phyloP scores from a whole-genome alignment of 2,329 filamentous ascomycete species.

The Falciphora oryzae region DNA sequence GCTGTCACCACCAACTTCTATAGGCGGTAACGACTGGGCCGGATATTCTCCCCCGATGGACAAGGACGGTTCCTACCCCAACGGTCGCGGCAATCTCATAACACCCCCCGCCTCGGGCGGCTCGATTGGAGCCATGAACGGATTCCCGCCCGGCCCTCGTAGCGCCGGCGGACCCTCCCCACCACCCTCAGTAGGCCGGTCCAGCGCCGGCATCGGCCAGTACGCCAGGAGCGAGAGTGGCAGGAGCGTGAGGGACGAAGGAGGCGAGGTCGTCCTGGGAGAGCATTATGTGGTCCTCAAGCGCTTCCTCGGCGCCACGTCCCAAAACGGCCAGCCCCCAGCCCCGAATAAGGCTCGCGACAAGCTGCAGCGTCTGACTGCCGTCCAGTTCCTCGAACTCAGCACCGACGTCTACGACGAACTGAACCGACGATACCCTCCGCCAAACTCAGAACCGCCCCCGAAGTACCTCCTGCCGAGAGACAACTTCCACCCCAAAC shows the following conservation, averaged over 20 bases:
- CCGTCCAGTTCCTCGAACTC: slow-evolving; percentile 93
- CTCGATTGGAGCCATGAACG: slow-evolving; percentile 55
- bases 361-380: slow-evolving; percentile 83
- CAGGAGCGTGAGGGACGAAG: slow-evolving; percentile 54
- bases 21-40: slow-evolving; percentile 80
- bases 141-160: slow-evolving; percentile 50
- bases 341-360: slow-evolving; percentile 87
- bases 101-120: slow-evolving; percentile 66
- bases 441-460: slow-evolving; percentile 39
- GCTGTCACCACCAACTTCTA: slow-evolving; percentile 76
- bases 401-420: slow-evolving; percentile 98
- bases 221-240: slow-evolving; percentile 64
- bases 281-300: slow-evolving; percentile 81
- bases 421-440: slow-evolving; percentile 65
- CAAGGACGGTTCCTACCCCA: slow-evolving; percentile 47
- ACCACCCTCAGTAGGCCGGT: slow-evolving; percentile 79
- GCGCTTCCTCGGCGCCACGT: slow-evolving; percentile 63
- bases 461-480: slow-evolving; percentile 78
- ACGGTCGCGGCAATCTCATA: slow-evolving; percentile 53
- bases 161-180: slow-evolving; percentile 67
- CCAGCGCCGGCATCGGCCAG: slow-evolving; percentile 70
- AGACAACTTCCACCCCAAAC: slow-evolving; percentile 87
- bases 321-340: slow-evolving; percentile 67
- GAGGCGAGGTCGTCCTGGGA: slow-evolving; percentile 56
- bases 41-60: slow-evolving; percentile 53